phyloP scores from a whole-genome alignment of 116 monocot species.

The Cymodocea nodosa region DNA sequence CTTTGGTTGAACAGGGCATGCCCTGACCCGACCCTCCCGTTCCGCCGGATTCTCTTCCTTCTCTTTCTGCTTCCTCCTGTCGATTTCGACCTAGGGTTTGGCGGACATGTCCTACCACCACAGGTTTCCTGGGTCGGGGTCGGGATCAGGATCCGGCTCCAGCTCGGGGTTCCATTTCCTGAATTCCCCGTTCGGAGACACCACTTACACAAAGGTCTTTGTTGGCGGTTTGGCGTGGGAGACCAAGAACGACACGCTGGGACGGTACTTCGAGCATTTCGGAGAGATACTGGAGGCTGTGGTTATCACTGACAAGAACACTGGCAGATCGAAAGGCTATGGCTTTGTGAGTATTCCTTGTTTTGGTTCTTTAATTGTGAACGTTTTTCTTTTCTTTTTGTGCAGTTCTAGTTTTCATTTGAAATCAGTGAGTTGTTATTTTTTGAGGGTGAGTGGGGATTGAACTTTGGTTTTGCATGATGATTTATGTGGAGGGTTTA shows the following conservation, averaged over 20 bases:
- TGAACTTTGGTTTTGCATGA: neutral
- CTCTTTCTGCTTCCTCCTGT: neutral
- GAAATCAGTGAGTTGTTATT: neutral
- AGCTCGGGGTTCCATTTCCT: conserved; percentile 50
- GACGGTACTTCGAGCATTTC: conserved; percentile 56
- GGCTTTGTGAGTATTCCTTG: conserved; percentile 62
- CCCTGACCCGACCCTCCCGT: conserved; percentile 4
- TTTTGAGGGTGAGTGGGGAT: neutral
- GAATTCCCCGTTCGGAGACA: conserved; percentile 69
- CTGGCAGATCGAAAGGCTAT: conserved; percentile 78
- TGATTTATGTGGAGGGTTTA: conserved; percentile 21
- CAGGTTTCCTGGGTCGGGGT: conserved; percentile 27
- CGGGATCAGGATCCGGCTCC: conserved; percentile 53
- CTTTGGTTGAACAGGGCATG: conserved; percentile 4
- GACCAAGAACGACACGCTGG: conserved; percentile 57
- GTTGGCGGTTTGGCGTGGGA: conserved; percentile 88
- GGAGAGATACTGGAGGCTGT: conserved; percentile 87
- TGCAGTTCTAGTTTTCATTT: too few relatives aligned
- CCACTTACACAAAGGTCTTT: conserved; percentile 77
- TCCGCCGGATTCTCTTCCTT: neutral
- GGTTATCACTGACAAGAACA: conserved; percentile 71
- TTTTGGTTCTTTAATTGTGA: neutral
- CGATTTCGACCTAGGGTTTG: neutral
- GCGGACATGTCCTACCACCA: conserved; percentile 49
- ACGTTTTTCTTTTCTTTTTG: too few relatives aligned